Conservation (phyloP, 2,329 filamentous ascomycete species). For the Calonectria ilicicola region DNA sequence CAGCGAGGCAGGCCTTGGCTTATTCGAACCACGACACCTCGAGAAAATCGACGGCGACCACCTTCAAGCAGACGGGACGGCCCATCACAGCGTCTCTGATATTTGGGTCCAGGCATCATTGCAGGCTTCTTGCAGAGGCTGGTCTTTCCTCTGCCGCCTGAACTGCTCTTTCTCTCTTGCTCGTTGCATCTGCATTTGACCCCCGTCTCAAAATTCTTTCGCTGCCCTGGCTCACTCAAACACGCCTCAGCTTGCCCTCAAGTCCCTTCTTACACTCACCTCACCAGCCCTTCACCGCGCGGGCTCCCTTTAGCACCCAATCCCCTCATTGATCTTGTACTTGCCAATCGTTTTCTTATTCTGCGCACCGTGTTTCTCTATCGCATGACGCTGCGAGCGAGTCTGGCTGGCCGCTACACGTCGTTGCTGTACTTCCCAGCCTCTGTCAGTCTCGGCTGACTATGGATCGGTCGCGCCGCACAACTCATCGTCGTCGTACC, state of each 20-base stretch:
- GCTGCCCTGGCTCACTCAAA: slow-evolving; percentile 45
- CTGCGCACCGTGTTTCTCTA: slow-evolving; percentile 32
- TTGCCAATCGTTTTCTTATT: slow-evolving; percentile 27
- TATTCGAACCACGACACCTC: slow-evolving; percentile 56
- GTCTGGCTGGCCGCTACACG: slow-evolving; percentile 46
- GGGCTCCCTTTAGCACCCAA: slow-evolving; percentile 15
- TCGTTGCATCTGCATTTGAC: slow-evolving; percentile 33
- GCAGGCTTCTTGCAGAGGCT: slow-evolving; percentile 13
- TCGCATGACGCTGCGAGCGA: slow-evolving; percentile 42
- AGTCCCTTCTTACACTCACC: slow-evolving; percentile 38
- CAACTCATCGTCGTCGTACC: slow-evolving; percentile 48
- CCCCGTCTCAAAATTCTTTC: slow-evolving; percentile 48
- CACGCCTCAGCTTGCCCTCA: slow-evolving; percentile 41
- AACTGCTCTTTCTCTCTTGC: slow-evolving; percentile 21
- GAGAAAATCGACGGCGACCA: slow-evolving; percentile 51
- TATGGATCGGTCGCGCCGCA: slow-evolving; percentile 54
- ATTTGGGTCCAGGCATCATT: slow-evolving; percentile 28
- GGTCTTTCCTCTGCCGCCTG: slow-evolving; percentile 18
- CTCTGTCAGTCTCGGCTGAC: slow-evolving; percentile 44
- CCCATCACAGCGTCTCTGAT: slow-evolving; percentile 39
- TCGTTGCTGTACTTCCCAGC: slow-evolving; percentile 45
- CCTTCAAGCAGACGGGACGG: slow-evolving; percentile 50
- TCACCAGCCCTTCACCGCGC: slow-evolving; percentile 32
- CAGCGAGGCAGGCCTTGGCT: slow-evolving; percentile 44
- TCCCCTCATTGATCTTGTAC: slow-evolving; percentile 22